Evolutionary conservation across 2,329 filamentous ascomycete genomes (phyloP).

Genomic region (Hypoxylon sp.): DNA sequence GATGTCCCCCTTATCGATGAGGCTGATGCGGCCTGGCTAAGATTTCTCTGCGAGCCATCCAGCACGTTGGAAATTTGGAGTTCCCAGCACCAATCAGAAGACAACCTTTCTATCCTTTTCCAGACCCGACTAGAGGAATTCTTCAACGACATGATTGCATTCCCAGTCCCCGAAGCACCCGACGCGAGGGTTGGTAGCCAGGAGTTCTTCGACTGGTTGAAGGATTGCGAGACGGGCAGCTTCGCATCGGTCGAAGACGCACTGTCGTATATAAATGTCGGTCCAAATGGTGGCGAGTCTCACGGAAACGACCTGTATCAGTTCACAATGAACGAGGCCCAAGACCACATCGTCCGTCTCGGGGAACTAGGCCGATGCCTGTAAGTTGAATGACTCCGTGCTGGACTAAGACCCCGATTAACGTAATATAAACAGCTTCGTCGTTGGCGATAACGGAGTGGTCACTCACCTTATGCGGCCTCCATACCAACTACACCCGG

Average conservation of each 20-base stretch:
- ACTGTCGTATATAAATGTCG: constrained; percentile 48
- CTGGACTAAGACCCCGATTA: constrained; percentile 12
- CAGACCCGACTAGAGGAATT: constrained; percentile 48
- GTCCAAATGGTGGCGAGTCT: constrained; percentile 20
- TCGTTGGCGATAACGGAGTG: neutral
- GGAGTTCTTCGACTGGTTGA: neutral
- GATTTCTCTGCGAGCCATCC: constrained; percentile 47
- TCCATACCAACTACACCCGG: constrained; percentile 45
- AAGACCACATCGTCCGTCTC: constrained; percentile 33
- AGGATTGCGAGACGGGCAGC: constrained; percentile 22
- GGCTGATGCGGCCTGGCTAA: constrained; percentile 46
- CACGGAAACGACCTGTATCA: constrained; percentile 49
- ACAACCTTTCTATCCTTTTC: constrained; percentile 48
- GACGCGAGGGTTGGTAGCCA: constrained; percentile 10
- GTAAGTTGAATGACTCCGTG: constrained; percentile 42
- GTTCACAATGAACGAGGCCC: constrained; percentile 46
- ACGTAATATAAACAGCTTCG: constrained; percentile 35
- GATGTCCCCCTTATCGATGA: constrained; percentile 38
- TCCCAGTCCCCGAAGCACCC: constrained; percentile 21
- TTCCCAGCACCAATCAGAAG: constrained; percentile 40
- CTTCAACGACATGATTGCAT: constrained; percentile 35
- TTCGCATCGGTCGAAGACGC: constrained; percentile 34
- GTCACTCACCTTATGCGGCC: constrained; percentile 38
- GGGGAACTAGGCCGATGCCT: constrained; percentile 40
- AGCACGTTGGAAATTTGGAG: constrained; percentile 46